Evolutionary conservation across 108 stramenopile genomes (phyloP).

Genomic region (Cyclotella distinguenda): DNA sequence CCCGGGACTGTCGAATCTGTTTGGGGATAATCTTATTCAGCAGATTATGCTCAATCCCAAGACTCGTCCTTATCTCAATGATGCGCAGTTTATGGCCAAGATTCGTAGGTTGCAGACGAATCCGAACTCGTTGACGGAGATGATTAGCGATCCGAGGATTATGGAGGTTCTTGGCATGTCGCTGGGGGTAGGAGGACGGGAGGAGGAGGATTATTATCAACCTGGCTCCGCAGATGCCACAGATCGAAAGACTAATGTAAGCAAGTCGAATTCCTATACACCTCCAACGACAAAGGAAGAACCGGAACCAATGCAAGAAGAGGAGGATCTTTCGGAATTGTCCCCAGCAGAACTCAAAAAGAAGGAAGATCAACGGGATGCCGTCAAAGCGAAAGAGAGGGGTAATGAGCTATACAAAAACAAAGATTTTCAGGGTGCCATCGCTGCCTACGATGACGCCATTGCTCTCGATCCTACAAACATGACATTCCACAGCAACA

Average conservation of each 20-base stretch:
- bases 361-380: conserved; percentile 77
- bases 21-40: conserved; percentile 88
- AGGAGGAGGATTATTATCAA: conserved; percentile 37
- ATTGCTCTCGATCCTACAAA: conserved; percentile 92
- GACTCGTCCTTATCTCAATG: conserved; percentile 84
- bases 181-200: conserved; percentile 61
- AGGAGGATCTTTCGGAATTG: conserved; percentile 69
- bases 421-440: conserved; percentile 93
- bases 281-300: conserved; percentile 35
- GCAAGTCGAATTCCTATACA: conserved; percentile 22
- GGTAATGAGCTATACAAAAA: conserved; percentile 94
- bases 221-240: neutral
- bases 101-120: conserved; percentile 84
- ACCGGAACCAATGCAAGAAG: conserved; percentile 58
- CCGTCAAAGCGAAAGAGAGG: conserved; percentile 79
- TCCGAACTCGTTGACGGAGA: conserved; percentile 80
- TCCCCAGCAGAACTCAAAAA: conserved; percentile 82
- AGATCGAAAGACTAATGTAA: conserved; percentile 19
- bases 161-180: conserved; percentile 90
- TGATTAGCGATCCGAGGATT: conserved; percentile 87
- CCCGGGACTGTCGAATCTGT: conserved; percentile 56
- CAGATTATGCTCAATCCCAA: conserved; percentile 91
- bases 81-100: conserved; percentile 92
- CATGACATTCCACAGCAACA: conserved; percentile 95
- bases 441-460: conserved; percentile 97